Percentiles rank a stretch among this genome's conserved stretches.
Conservation (phyloP, 257 asterid genomes). For the Prunella vulgaris region DNA sequence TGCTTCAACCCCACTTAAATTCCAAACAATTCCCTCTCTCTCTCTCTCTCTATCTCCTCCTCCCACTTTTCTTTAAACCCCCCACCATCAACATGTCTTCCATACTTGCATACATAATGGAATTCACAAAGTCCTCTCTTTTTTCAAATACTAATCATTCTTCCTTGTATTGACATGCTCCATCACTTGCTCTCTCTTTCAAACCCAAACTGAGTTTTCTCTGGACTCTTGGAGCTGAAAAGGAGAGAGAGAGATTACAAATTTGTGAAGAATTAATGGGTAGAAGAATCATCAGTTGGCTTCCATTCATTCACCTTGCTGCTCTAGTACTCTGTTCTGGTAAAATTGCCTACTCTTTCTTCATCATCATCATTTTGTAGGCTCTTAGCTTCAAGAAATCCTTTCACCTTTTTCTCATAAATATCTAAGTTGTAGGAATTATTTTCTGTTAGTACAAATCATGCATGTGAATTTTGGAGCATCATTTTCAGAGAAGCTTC, state of each 20-base stretch:
- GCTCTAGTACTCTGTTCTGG: constrained; percentile 57
- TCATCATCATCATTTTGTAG: background rate
- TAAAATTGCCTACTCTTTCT: background rate
- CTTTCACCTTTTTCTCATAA: too few relatives aligned
- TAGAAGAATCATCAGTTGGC: constrained; percentile 24
- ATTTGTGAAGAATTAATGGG: constrained; percentile 43
- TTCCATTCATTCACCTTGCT: constrained; percentile 35
- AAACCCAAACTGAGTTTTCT: constrained; percentile 11
- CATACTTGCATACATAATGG: constrained; percentile 8
- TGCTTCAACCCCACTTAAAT: constrained; percentile 30
- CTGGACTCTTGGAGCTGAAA: background rate
- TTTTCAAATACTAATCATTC: constrained; percentile 36
- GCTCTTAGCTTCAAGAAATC: background rate
- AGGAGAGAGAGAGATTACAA: constrained; percentile 14
- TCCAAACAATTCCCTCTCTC: constrained; percentile 25
- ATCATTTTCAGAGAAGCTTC: background rate
- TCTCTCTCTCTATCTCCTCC: constrained; percentile 9
- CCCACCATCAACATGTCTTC: constrained; percentile 14
- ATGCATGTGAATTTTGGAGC: constrained; percentile 8
- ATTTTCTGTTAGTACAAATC: background rate
- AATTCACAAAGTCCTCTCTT: constrained; percentile 28
- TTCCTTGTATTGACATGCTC: constrained; percentile 31
- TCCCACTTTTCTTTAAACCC: constrained; percentile 10
- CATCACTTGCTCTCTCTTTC: constrained; percentile 23
- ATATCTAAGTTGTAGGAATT: too few relatives aligned